Evolutionary conservation across 2,329 filamentous ascomycete species (phyloP), one percentile per base, ranked within the genome.

Genomic region (Scytalidium sp.): DNA sequence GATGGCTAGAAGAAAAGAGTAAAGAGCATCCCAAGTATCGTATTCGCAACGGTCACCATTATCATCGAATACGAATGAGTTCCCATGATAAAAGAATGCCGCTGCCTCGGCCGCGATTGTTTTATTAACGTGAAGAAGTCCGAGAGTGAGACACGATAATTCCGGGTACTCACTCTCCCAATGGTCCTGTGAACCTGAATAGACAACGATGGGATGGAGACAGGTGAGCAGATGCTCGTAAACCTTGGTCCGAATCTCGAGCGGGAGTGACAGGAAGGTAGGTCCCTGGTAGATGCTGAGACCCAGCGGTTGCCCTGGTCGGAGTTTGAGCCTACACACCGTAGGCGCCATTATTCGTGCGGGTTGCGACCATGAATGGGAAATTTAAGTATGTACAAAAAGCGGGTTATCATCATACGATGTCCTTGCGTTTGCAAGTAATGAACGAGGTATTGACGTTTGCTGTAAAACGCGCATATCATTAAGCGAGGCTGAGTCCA

Each of bases 251-350:
- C 51, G 47, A 48, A 53, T 47, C 43, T 50, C 51, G 9, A 44
- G 41, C 45, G 51, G 45, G 40, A 53, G 45, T 41, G 43, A 47
- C n/a, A 42, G 19, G 32, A 53, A 53, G 47, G 47, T 42, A 36
- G 13, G 25, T 29, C 25, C 25, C 25, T 29, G 13, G 25, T 29
- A 29, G 25, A 29, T 29, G 7, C 8, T 43, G 21, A 53, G 47
- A 19, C 51, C 40, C 19, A 53, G 47, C 41, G 51, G 51, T 47
- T 53, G 23, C 6, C 51, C 47, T 48, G 47, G 40, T n/a, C 51
- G 51, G 21, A 39, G 42, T 47, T 46, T 44, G 17, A 50, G 39
- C 42, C 51, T 47, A 25, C 51, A 53, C 23, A 53, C 47, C 27
- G 32, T 43, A 17, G 19, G 43, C 22, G 43, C 39, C 51, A 53